Evolutionary conservation across 2,329 filamentous ascomycete species (phyloP).

Genomic region (Epicoccum nigrum): DNA sequence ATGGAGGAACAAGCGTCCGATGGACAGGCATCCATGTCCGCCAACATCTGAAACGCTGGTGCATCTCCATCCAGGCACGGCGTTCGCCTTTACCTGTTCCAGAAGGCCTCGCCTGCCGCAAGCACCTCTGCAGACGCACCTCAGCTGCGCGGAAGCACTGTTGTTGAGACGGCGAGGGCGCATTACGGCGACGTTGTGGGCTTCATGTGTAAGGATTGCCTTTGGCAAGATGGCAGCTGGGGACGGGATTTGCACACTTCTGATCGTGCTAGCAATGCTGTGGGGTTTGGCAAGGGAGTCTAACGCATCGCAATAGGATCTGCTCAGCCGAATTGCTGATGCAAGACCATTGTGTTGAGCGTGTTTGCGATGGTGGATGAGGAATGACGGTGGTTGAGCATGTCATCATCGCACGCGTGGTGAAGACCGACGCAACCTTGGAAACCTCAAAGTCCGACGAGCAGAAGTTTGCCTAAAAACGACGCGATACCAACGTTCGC

Average conservation of each 20-base stretch:
- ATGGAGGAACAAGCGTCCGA: not conserved
- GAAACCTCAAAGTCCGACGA: conserved; percentile 3
- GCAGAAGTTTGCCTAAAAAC: not conserved
- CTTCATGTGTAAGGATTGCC: conserved; percentile 4
- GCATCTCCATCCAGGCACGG: conserved; percentile 9
- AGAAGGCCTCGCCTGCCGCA: conserved; percentile 13
- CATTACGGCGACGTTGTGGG: conserved; percentile 12
- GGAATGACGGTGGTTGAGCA: conserved; percentile 18
- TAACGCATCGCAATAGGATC: not conserved
- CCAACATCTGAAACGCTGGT: conserved; percentile 17
- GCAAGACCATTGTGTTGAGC: conserved; percentile 1
- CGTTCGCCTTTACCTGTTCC: conserved; percentile 8
- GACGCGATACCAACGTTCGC: not conserved
- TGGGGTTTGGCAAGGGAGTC: not conserved
- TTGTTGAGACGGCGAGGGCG: conserved; percentile 10
- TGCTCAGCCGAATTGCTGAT: not conserved
- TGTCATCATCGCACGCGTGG: conserved; percentile 6
- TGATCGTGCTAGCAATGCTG: not conserved
- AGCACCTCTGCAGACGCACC: conserved; percentile 3
- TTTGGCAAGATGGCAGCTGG: not conserved
- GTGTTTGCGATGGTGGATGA: conserved; percentile 12
- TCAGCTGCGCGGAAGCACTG: conserved; percentile 8
- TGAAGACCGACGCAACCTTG: conserved; percentile 1
- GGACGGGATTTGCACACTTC: not conserved
- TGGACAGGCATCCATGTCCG: conserved; percentile 4